Conservation (phyloP, 2,329 filamentous ascomycete species). For the Macrophomina phaseolina region DNA sequence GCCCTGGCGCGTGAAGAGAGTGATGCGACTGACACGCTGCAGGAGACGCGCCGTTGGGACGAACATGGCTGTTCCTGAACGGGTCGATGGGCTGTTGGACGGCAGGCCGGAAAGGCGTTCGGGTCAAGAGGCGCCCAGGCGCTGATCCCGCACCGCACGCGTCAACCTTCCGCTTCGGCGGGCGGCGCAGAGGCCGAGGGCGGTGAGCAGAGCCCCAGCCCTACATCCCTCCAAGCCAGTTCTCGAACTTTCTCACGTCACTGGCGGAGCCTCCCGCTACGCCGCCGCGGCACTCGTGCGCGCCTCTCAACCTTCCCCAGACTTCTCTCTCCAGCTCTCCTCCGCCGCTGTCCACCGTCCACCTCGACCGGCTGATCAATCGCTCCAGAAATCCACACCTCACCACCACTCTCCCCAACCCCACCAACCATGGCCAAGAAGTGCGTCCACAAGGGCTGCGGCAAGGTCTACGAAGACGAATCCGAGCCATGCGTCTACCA, state of each 20-base stretch:
- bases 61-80: conserved; percentile 6
- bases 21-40: conserved; percentile 61
- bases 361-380: not conserved
- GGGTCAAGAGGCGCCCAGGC: not conserved
- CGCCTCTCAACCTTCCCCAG: not conserved
- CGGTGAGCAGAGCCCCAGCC: not conserved
- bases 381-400: not conserved
- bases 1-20: conserved; percentile 74
- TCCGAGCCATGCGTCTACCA: conserved; percentile 86
- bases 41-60: conserved; percentile 39
- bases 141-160: not conserved
- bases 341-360: not conserved
- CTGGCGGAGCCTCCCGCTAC: conserved; percentile 1
- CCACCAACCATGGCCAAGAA: conserved; percentile 69
- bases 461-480: conserved; percentile 81
- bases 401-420: not conserved
- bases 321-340: not conserved
- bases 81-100: not conserved
- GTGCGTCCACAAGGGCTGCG: conserved; percentile 96
- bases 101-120: not conserved
- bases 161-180: conserved; percentile 8
- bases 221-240: conserved; percentile 12
- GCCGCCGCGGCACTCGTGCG: not conserved
- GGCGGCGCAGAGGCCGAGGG: not conserved
- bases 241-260: conserved; percentile 25